Evolutionary conservation across 1,284 basidiomycete genomes (phyloP), one percentile per base, ranked within the genome.

Genomic region (Fomitopsis pinicola): DNA sequence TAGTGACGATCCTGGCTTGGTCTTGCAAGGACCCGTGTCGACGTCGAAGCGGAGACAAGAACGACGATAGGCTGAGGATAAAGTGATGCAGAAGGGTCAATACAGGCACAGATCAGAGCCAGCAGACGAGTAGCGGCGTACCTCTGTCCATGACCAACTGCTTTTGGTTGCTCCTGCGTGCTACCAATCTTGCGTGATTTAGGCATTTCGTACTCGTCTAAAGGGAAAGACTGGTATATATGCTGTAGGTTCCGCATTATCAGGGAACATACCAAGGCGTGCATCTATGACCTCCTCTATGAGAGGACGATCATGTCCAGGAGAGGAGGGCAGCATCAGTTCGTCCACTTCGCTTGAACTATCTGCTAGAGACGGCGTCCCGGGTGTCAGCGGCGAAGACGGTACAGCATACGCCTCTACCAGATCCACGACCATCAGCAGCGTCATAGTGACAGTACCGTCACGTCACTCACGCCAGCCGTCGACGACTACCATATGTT

Each of bases 401-500:
- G 63, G 63, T 1, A 55, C 56, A n/a, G 62, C 57, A 54, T 61
- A 61, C 2, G 64, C 59, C 36, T 61, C 67, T 71, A 42, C 5
- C 14, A 1, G 9, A 6, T 10, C n/a, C 7, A 17, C 17, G 52
- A 7, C 26, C 17, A 15, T 28, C 12, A 19, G 19, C n/a, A 40
- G 26, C 42, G 30, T 22, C 40, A 14, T 15, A 3, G 26, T 7
- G 40, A 35, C 19, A 33, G 9, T 12, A 8, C 28, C 1, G 14
- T 15, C 22, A 33, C 30, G 3, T 35, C 28, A 65, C 69, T 42
- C 67, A 88, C 87, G 68, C 84, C 84, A 86, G 19, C 85, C 86
- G 67, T 82, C 76, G 2, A 87, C 78, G 35, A 86, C 67, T 5
- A 77, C 72, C 76, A 89, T 80, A 69, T 83, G 82, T 58, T 78